Base-by-base conservation (phyloP, 129 eudicot genomes). In the Helianthus tuberosus region DNA sequence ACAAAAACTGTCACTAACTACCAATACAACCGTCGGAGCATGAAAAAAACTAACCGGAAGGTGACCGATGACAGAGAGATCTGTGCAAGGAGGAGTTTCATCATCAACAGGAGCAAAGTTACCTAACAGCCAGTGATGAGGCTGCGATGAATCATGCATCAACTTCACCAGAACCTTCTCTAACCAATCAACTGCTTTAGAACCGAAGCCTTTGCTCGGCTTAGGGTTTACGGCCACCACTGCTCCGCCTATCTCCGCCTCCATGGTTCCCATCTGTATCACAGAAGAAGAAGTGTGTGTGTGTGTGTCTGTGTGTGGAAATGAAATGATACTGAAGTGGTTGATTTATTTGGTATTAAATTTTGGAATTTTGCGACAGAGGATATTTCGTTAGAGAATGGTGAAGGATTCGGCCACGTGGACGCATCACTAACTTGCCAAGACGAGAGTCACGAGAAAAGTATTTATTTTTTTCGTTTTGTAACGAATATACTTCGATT, bases 71-170 rank as follows among this genome's bases (percentile, higher is more conserved):
- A 43, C 47, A 11, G 47, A 43, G 47, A 94, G 96, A 68, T 94
- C 82, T 23, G 55, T 74, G 70, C 74, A 67, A 6, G 98, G 98
- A 43, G 98, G 97, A 73, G 93, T 87, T 53, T 88, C 96, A 12
- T 88, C 91, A 27, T 86, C 93, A 27, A 93, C 93, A 8, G 98
- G 97, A 57, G 93, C 98, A 52, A 84, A 94, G 53, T 94, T 94
- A 29, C 96, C 98, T 9, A 84, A 69, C 8, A 94, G 91, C 82
- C 83, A 94, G 29, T 85, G 87, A 57, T 86, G 89, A 72, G 91
- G 89, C 61, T 63, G 63, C 0, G 84, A 80, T 25, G 86, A 69
- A 69, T 86, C 88, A 52, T 90, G 79, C 93, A 90, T 85, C 0
- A 81, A 43, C 79, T 88, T 94, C 54, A 94, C 90, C 0, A 88